A percentile compares a stretch with the other conserved stretches of the same genome.
Evolutionary conservation across 2,329 filamentous ascomycete species (phyloP).

Genomic region (Paraphaeosphaeria minitans): DNA sequence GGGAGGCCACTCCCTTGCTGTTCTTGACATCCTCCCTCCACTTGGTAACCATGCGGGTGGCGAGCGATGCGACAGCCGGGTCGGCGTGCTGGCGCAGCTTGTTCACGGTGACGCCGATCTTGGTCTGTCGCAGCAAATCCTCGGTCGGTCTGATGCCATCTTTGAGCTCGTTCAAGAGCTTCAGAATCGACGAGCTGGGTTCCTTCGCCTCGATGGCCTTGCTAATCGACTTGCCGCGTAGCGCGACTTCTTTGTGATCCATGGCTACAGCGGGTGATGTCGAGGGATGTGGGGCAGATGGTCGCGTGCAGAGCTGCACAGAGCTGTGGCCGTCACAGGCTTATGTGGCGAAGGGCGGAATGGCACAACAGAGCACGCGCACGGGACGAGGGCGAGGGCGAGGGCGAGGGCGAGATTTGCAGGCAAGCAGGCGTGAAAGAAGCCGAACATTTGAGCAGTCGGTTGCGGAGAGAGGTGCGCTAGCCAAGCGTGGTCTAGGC

Average conservation of each 20-base stretch:
- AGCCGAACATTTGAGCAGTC: background rate
- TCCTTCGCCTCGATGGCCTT: constrained; percentile 80
- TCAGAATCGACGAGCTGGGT: constrained; percentile 71
- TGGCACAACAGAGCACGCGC: constrained; percentile 3
- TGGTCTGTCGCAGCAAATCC: constrained; percentile 87
- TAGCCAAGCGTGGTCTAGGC: background rate
- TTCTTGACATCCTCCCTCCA: constrained; percentile 79
- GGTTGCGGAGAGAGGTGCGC: background rate
- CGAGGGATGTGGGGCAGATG: constrained; percentile 4
- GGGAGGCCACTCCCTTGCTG: constrained; percentile 33
- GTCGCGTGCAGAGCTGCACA: constrained; percentile 2
- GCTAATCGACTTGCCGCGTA: constrained; percentile 76
- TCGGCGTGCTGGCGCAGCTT: constrained; percentile 84
- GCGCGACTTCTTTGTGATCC: constrained; percentile 81
- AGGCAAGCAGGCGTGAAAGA: constrained; percentile 15
- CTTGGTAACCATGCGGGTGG: constrained; percentile 82
- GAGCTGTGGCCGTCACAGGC: background rate
- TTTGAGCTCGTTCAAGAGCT: constrained; percentile 78
- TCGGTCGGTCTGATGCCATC: constrained; percentile 83
- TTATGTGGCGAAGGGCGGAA: constrained; percentile 10
- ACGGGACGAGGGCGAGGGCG: background rate
- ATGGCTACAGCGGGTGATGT: constrained; percentile 54
- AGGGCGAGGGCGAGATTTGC: constrained; percentile 1
- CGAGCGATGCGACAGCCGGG: constrained; percentile 70
- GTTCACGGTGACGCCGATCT: constrained; percentile 87